Base-by-base conservation (phyloP, 345 rosid genomes). In the Aegle marmelos region DNA sequence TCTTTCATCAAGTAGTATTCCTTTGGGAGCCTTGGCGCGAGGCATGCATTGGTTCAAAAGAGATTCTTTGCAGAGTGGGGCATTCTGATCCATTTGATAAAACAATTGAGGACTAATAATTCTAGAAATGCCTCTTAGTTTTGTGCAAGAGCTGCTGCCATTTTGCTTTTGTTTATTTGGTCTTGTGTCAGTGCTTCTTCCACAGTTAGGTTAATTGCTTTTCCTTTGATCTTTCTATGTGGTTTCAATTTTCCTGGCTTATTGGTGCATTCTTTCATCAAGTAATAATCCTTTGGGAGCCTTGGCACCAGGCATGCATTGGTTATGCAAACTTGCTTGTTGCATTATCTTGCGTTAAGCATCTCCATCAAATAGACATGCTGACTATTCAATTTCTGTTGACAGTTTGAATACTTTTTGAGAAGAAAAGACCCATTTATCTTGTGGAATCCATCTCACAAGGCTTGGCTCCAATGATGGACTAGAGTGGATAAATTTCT, bases 401-500 rank as follows among this genome's bases (percentile, higher is more conserved):
- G 28, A 54, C 66, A 76, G 79, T 8, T 36, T 66, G 2, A 48
- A 45, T 37, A 19, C 61, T n/a, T 66, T 68, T 58, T 66, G 62
- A 33, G 24, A 48, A 68, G 28, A 50, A 45, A 72, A 27, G 28
- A 36, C 33, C 10, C 58, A 22, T 22, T 48, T 48, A 19, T 75
- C 34, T 0, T 31, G 22, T 33, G 50, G 63, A 64, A 67, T 50
- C 28, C 65, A 75, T 76, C 28, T 64, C 27, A 6, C 64, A 1
- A 34, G 57, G 14, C 39, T 11, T 67, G 60, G 57, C 65, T 56
- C 6, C 57, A 25, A 0, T 79, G 31, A 60, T 67, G 54, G 67
- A 57, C 36, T 78, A 72, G 65, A 77, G 83, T 72, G 77, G 67
- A 62, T 80, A 83, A 36, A 69, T 33, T 76, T 80, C 24, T 63